These are phyloP conservation scores for Plantago major DNA, from an alignment of 257 asterid genomes.

Conservation along the genomic window DNA sequence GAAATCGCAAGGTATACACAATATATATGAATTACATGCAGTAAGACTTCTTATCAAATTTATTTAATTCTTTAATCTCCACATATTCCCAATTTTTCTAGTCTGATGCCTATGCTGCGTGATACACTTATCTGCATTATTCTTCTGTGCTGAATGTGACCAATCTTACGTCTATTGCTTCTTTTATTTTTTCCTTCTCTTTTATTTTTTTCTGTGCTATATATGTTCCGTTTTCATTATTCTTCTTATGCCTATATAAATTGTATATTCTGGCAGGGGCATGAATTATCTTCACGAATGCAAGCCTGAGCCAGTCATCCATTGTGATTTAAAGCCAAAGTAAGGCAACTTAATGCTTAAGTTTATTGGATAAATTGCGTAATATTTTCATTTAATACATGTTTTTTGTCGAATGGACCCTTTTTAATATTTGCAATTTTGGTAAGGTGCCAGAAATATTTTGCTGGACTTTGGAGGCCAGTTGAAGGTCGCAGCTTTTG, in stretches of 20 bases:
- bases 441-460: conserved; percentile 99
- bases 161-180: background rate
- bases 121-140: too few species aligned
- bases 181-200: background rate
- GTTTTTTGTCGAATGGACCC: conserved; percentile 18
- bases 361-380: conserved; percentile 20
- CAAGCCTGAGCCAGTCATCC: conserved; percentile 93
- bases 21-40: too few species aligned
- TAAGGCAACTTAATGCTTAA: conserved; percentile 73
- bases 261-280: conserved; percentile 52
- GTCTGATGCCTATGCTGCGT: too few species aligned
- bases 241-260: background rate
- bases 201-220: too few species aligned
- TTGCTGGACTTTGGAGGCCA: conserved; percentile 99
- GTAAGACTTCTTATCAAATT: background rate
- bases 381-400: conserved; percentile 3
- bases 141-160: too few species aligned
- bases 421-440: conserved; percentile 61
- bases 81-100: too few species aligned
- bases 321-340: conserved; percentile 92
- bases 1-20: conserved; percentile 83
- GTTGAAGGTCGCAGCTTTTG: conserved; percentile 92
- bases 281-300: conserved; percentile 97
- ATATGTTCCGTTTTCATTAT: background rate
- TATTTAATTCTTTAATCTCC: background rate